Evolutionary conservation across 108 stramenopile genomes (phyloP), one percentile per base, ranked within the genome.

Genomic region (Licmophora abbreviata): DNA sequence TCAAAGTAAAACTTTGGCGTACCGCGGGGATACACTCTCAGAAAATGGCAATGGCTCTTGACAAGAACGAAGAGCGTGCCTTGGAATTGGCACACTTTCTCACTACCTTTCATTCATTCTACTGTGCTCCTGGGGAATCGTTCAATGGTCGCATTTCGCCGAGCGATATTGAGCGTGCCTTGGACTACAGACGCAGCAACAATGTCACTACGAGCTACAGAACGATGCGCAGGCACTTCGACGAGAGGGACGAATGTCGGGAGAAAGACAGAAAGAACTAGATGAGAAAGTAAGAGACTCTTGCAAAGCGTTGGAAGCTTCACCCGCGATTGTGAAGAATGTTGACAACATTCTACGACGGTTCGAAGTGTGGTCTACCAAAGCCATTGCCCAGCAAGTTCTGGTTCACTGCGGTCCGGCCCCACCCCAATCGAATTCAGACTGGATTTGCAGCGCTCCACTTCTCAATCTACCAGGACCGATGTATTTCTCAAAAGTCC

Each of bases 331-430:
- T 10, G 45, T 47, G n/a, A 57, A 58, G 28, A 15, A 30, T 15
- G 24, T 74, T 29, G 53, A 65, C 37, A 15, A 20, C 26, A 10
- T 74, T 29, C 40, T 63, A 18, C 11, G 22, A 23, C 44, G 64
- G 17, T 54, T 68, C 11, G 51, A 64, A 34, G 68, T 74, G 4
- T 74, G 73, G 73, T 32, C 44, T 22, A 55, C 59, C 28, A 74
- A 74, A 33, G 27, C 45, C 21, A 38, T 66, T 8, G 68, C 73
- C n/a, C 68, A 66, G 15, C 22, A 68, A 3, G 27, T 48, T 27
- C 38, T 74, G 12, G 30, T 74, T 30, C 44, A 48, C 44, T 23
- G 22, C 45, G 23, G 12, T 34, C 15, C 17, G 24, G 26, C 24
- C 24, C 12, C 12, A 57, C 1, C 31, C 41, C 18, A 37, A 33